Conservation (phyloP, 2,329 filamentous ascomycete genomes). For the Knufia petricola region DNA sequence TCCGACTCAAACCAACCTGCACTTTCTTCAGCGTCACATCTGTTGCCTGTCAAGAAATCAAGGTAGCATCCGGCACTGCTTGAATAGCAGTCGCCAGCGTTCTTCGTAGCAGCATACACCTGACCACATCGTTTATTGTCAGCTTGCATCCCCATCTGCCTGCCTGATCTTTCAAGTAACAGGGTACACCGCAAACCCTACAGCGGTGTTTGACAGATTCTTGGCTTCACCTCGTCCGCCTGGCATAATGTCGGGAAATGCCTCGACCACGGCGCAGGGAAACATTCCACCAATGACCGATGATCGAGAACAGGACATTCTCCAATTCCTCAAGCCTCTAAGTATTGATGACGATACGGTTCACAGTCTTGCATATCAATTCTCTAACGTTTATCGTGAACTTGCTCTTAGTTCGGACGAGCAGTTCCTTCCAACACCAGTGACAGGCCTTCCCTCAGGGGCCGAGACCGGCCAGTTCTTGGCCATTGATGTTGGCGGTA, state of each 20-base stretch:
- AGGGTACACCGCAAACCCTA: neutral
- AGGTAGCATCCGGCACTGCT: neutral
- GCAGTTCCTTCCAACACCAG: slow-evolving; percentile 40
- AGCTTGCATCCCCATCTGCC: neutral
- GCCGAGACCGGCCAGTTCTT: slow-evolving; percentile 46
- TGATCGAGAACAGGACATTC: slow-evolving; percentile 28
- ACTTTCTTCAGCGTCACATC: slow-evolving; percentile 6
- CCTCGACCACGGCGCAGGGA: slow-evolving; percentile 17
- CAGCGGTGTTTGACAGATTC: neutral
- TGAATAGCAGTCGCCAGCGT: neutral
- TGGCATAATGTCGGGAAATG: slow-evolving; percentile 21
- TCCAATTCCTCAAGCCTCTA: slow-evolving; percentile 34
- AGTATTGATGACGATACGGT: slow-evolving; percentile 33
- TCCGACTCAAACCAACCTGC: slow-evolving; percentile 5
- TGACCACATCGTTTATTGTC: neutral
- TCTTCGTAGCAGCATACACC: neutral
- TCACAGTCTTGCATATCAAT: slow-evolving; percentile 38
- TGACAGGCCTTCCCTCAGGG: slow-evolving; percentile 40
- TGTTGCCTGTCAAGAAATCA: neutral
- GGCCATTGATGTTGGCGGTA: slow-evolving; percentile 49
- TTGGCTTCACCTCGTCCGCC: neutral
- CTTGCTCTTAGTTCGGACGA: slow-evolving; percentile 37
- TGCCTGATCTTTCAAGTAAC: neutral
- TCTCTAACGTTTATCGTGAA: slow-evolving; percentile 36
- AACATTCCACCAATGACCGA: slow-evolving; percentile 21